Evolutionary conservation across 495 filamentous ascomycete genomes (phyloP), one percentile per base, ranked within the genome.

Genomic region (Annulohypoxylon maeteangense): DNA sequence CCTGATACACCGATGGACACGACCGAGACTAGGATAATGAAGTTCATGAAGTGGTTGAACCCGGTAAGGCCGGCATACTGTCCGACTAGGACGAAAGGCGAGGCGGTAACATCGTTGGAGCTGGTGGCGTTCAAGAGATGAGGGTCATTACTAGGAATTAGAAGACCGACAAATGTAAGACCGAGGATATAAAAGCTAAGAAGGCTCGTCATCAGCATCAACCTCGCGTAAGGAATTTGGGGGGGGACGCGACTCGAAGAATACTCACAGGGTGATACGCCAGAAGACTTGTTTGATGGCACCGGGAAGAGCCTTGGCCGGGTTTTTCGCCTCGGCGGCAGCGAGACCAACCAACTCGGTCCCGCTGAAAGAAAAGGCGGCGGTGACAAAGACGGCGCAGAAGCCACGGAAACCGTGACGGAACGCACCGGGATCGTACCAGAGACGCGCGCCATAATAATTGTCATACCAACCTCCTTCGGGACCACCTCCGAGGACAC

Each of bases 251-350:
- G 0, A 1, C 1, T 5, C 32, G 20, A 44, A 48, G 12, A n/a
- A 23, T 58, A 58, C 74, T 66, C 44, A 74, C 75, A 87, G 74
- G 36, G 84, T 85, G 69, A 87, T 91, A 75, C 90, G 89, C 90
- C 90, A 92, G 75, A 92, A 92, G 38, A 92, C 87, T 75, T 92
- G 90, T 80, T 91, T 91, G 72, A 87, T 87, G 20, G 90, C 90
- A 27, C 86, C 85, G 11, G 90, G 90, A 3, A 92, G 79, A 1
- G 87, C 76, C 76, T 88, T 89, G 69, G 84, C 79, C 3, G 91
- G 91, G 76, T 92, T 90, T 1, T 76, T 72, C 7, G 90, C 80
- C 78, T 93, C 90, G 23, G 91, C 90, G 16, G 91, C 91, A 54
- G 90, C 90, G 23, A 93, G 84, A 78, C 91, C 91, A 61, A 89